Percentiles rank a stretch among this genome's conserved stretches.
These are phyloP conservation scores for Tephrocybe sp. DNA, from an alignment of 768 basidiomycete species.

Conservation along the genomic window DNA sequence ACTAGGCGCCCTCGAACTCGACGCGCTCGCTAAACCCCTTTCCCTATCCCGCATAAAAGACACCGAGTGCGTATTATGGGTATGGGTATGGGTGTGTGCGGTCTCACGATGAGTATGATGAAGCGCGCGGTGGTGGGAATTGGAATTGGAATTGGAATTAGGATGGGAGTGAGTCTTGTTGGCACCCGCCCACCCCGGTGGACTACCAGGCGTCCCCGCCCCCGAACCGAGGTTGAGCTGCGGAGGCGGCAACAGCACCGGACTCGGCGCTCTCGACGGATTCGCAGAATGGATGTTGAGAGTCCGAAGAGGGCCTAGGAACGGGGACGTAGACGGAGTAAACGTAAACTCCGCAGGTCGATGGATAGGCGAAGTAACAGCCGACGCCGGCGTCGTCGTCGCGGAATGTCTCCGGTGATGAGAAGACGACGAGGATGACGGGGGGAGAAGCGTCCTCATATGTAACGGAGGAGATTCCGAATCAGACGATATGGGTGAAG, in stretches of 20 bases:
- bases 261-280: constrained; percentile 70
- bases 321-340: constrained; percentile 77
- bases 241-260: constrained; percentile 61
- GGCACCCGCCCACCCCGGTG: no score
- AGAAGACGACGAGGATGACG: constrained; percentile 24
- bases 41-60: no score
- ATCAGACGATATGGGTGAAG: constrained; percentile 70
- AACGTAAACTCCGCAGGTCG: constrained; percentile 38
- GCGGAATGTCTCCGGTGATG: constrained; percentile 14
- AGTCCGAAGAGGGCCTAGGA: constrained; percentile 74
- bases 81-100: no score
- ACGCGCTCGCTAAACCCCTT: constrained; percentile 33
- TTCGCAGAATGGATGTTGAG: constrained; percentile 72
- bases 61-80: no score
- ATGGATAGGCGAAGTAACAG: constrained; percentile 32
- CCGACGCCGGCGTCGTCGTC: constrained; percentile 19
- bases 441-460: constrained; percentile 21
- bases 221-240: constrained; percentile 24
- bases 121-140: no score
- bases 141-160: no score
- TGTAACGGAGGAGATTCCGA: constrained; percentile 45
- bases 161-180: no score
- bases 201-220: no score
- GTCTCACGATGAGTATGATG: no score
- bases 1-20: constrained; percentile 60